Evolutionary conservation across 140 eudicot genomes (phyloP), one percentile per base, ranked within the genome.

Genomic region (Cichorium intybus): DNA sequence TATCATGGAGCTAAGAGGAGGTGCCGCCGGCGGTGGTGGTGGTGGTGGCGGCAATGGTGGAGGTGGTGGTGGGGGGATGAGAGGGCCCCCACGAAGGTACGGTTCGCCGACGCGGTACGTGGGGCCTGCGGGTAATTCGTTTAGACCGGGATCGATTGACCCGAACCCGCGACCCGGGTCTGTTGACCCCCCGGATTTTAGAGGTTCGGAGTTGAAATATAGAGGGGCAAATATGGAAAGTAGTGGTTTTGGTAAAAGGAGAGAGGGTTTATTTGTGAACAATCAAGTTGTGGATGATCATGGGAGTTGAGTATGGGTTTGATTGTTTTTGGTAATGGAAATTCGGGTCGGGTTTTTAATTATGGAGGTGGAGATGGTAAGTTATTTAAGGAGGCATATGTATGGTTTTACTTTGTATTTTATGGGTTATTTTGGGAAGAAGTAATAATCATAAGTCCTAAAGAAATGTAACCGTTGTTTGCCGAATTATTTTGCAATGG

Each of bases 71-170:
- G 67, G 82, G 28, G 84, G 91, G 45, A 37, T 85, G n/a, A 80
- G 99, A 70, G 96, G 86, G 59, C 74, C 93, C 3, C 35, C 90
- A 11, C 78, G 97, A 70, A 86, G 97, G 66, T 93, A 81, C 23
- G 92, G 80, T 17, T 88, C 99, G 35, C 97, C 99, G 41, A 65
- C 95, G 1, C 85, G 81, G 7, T 85, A 77, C 60, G 27, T 78
- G 5, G 88, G 87, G 14, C 64, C 80, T 6, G 57, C 74, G 10
- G 65, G 78, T 0, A 75, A 56, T 69, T 67, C 99, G 24, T 85
- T 61, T 63, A 85, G 96, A 82, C 78, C 92, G 8, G 61, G 56
- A 29, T 53, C 73, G 21, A 57, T 70, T 3, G 96, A 85, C 39
- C 60, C 79, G 10, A 83, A 80, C 69, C 50, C 96, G 5, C 79